These are phyloP conservation scores for Cladophialophora yegresii DNA, from an alignment of 2,329 filamentous ascomycete genomes.

Conservation along the genomic window DNA sequence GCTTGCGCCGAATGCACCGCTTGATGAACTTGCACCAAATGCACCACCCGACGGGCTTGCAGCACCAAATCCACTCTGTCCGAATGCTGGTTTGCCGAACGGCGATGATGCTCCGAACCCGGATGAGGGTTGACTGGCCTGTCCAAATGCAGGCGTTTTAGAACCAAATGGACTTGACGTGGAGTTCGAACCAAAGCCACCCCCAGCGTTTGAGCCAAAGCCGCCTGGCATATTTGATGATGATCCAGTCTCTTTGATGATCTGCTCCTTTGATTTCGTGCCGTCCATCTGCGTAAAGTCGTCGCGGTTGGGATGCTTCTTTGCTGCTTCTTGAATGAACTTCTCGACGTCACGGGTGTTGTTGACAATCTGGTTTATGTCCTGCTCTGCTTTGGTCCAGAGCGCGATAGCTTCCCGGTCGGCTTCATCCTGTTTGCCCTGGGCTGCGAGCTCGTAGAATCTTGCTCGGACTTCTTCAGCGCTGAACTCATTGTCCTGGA, in stretches of 20 bases:
- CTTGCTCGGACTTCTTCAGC: constrained; percentile 79
- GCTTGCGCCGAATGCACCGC: constrained; percentile 16
- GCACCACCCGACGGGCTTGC: constrained; percentile 12
- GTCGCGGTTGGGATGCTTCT: constrained; percentile 73
- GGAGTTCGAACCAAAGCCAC: constrained; percentile 23
- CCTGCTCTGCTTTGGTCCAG: constrained; percentile 65
- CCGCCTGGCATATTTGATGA: constrained; percentile 18
- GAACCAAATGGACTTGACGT: constrained; percentile 32
- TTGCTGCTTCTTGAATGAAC: constrained; percentile 66
- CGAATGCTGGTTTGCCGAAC: constrained; percentile 50
- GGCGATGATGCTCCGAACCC: constrained; percentile 40
- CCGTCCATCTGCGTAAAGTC: constrained; percentile 58
- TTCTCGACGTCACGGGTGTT: constrained; percentile 72
- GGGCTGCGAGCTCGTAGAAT: constrained; percentile 66
- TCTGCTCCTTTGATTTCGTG: constrained; percentile 31
- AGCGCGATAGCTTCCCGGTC: constrained; percentile 57
- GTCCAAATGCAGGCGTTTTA: constrained; percentile 45
- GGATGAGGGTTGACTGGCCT: constrained; percentile 39
- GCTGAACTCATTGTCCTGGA: constrained; percentile 85
- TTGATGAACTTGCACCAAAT: constrained; percentile 14
- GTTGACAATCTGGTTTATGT: constrained; percentile 69
- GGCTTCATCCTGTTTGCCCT: constrained; percentile 56
- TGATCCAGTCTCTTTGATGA: constrained; percentile 42
- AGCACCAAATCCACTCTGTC: constrained; percentile 32
- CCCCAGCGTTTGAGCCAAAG: constrained; percentile 2